These are phyloP conservation scores for Clitoria ternatea DNA, from an alignment of 306 rosid species.

Conservation along the genomic window DNA sequence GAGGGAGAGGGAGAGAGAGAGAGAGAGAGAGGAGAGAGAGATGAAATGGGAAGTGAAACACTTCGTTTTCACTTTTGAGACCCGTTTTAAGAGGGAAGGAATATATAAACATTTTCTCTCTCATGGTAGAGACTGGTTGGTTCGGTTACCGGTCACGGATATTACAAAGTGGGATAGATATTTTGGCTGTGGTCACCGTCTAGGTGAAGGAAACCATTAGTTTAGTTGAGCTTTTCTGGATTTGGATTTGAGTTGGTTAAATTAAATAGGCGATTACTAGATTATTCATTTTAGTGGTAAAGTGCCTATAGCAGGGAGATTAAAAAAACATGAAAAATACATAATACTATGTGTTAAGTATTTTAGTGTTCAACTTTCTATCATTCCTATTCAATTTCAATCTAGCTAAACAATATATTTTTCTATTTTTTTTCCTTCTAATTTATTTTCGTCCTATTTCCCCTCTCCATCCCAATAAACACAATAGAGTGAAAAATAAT, in stretches of 20 bases:
- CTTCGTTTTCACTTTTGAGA: slow-evolving; percentile 30
- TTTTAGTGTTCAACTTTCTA: no score
- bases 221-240: background rate
- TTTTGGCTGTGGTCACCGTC: slow-evolving; percentile 24
- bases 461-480: no score
- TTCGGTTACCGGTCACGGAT: slow-evolving; percentile 52
- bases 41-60: slow-evolving; percentile 53
- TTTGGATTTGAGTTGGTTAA: background rate
- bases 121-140: slow-evolving; percentile 37
- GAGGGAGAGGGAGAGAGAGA: background rate
- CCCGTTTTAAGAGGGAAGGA: slow-evolving; percentile 54
- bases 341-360: no score
- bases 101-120: slow-evolving; percentile 59
- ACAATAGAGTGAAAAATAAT: no score
- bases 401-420: no score
- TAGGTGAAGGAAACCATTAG: slow-evolving; percentile 31
- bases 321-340: background rate
- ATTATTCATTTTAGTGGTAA: background rate
- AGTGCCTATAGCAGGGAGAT: background rate
- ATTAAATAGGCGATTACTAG: background rate
- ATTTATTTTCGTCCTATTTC: no score
- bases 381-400: no score
- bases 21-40: slow-evolving; percentile 40
- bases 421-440: no score
- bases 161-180: slow-evolving; percentile 20